Evolutionary conservation across 352 stramenopile genomes (phyloP), one percentile per base, ranked within the genome.

Genomic region (Elongisporangium undulatum): DNA sequence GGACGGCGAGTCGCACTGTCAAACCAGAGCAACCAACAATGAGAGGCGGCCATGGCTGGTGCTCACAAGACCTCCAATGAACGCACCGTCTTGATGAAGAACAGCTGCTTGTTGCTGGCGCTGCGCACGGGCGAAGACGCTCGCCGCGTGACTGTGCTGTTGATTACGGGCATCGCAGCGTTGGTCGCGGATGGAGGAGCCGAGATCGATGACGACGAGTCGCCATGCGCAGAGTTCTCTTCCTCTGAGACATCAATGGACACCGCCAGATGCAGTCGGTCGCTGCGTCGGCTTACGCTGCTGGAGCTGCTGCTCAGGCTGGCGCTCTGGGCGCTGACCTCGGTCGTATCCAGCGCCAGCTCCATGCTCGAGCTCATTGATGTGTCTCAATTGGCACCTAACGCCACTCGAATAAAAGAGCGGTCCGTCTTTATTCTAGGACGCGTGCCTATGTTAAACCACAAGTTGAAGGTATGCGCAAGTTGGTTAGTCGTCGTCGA

Each of bases 51-150:
- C n/a, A 21, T 23, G 7, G 24, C 10, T 22, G 2, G 22, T n/a
- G 52, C 15, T 38, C 4, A 13, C 12, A 34, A n/a, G 57, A 19
- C 5, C 21, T 10, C 7, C n/a, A 13, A 4, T 41, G 29, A 49
- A 58, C 62, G 20, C 23, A 74, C 68, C 50, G 67, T 74, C 64
- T 77, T 79, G 69, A 79, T 63, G 29, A 78, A 63, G 39, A 79
- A 59, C 13, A 64, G 49, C 13, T 68, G 66, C 34, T 63, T 64
- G 45, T 58, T 58, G 29, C 57, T 50, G 17, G 48, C 45, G 21
- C 41, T 29, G 24, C 39, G 29, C 29, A 41, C 29, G 15, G n/a
- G 6, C n/a, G 23, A 24, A 34, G 51, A 29, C 10, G 9, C 29
- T 4, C 17, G 41, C 13, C 51, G 17, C 21, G 9, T 55, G 5